phyloP scores from a whole-genome alignment of 1,284 basidiomycete species.

The Ustilago nuda region DNA sequence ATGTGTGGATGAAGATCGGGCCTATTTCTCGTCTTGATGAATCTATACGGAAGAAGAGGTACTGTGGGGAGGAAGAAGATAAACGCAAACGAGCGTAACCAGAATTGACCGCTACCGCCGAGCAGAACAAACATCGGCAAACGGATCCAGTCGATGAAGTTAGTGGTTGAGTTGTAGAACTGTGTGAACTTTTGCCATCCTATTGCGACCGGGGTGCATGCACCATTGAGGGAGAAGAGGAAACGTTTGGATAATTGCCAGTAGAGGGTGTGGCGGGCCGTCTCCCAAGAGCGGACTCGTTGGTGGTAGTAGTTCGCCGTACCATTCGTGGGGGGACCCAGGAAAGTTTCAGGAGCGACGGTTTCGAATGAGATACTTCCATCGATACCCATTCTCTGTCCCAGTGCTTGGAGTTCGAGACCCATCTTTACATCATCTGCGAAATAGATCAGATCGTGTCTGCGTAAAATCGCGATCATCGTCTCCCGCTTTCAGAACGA shows the following conservation, averaged over 20 bases:
- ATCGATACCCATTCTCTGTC: slow-evolving; percentile 29
- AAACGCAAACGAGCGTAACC: slow-evolving; percentile 24
- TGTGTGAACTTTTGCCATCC: slow-evolving; percentile 44
- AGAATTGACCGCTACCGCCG: slow-evolving; percentile 28
- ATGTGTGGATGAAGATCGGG: slow-evolving; percentile 38
- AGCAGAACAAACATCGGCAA: slow-evolving; percentile 40
- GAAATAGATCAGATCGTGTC: slow-evolving; percentile 41
- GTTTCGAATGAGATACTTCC: slow-evolving; percentile 37
- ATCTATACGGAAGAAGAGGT: slow-evolving; percentile 26
- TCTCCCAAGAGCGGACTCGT: slow-evolving; percentile 40
- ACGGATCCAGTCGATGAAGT: slow-evolving; percentile 50
- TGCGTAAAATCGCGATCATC: slow-evolving; percentile 28
- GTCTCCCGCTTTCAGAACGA: slow-evolving; percentile 39
- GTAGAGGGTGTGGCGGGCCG: slow-evolving; percentile 46
- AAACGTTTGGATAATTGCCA: slow-evolving; percentile 43
- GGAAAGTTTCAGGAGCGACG: slow-evolving; percentile 36
- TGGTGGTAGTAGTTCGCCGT: slow-evolving; percentile 40
- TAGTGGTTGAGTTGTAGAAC: slow-evolving; percentile 41
- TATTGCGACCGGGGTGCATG: slow-evolving; percentile 17
- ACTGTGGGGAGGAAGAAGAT: slow-evolving; percentile 30
- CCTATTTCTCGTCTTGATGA: slow-evolving; percentile 30
- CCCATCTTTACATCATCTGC: slow-evolving; percentile 51
- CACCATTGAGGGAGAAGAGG: slow-evolving; percentile 35
- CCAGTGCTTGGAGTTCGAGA: slow-evolving; percentile 34
- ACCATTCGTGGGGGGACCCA: slow-evolving; percentile 25